phyloP scores from a whole-genome alignment of 352 stramenopile genomes.

The Pythium sukuiense region DNA sequence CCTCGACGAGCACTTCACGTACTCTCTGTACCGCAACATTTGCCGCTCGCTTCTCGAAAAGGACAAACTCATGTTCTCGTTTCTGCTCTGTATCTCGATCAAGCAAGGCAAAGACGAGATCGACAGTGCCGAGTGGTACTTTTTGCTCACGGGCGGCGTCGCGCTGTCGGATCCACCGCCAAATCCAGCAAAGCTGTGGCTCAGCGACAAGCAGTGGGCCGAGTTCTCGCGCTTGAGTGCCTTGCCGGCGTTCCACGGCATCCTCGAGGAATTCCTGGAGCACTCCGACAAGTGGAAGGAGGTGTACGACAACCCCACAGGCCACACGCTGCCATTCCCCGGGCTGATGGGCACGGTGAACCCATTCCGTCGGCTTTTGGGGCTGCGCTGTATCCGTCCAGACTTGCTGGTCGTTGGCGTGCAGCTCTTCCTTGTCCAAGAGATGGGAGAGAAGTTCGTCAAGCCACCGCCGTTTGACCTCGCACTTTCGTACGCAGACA shows the following conservation, averaged over 20 bases:
- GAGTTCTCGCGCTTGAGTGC: constrained; percentile 90
- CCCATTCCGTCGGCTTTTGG: constrained; percentile 75
- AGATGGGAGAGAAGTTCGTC: constrained; percentile 92
- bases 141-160: constrained; percentile 93
- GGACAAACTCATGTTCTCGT: constrained; percentile 94
- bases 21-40: constrained; percentile 92
- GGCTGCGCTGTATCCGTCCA: constrained; percentile 80
- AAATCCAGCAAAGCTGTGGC: constrained; percentile 90
- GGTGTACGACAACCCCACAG: constrained; percentile 85
- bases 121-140: constrained; percentile 90
- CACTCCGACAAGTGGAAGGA: constrained; percentile 80
- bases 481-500: constrained; percentile 86
- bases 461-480: constrained; percentile 91
- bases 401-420: constrained; percentile 88
- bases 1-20: constrained; percentile 89
- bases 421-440: constrained; percentile 87
- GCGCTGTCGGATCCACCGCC: constrained; percentile 86
- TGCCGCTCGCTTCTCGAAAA: constrained; percentile 92
- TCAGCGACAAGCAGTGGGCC: constrained; percentile 92
- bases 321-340: constrained; percentile 81
- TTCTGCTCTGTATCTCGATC: constrained; percentile 87
- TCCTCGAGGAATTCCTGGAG: constrained; percentile 84
- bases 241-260: constrained; percentile 72
- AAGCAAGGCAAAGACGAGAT: constrained; percentile 79
- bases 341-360: constrained; percentile 54